A percentile compares a stretch with the other conserved stretches of the same genome.
These are phyloP conservation scores for Dioscorea dumetorum DNA, from an alignment of 106 monocot genomes.

Conservation along the genomic window DNA sequence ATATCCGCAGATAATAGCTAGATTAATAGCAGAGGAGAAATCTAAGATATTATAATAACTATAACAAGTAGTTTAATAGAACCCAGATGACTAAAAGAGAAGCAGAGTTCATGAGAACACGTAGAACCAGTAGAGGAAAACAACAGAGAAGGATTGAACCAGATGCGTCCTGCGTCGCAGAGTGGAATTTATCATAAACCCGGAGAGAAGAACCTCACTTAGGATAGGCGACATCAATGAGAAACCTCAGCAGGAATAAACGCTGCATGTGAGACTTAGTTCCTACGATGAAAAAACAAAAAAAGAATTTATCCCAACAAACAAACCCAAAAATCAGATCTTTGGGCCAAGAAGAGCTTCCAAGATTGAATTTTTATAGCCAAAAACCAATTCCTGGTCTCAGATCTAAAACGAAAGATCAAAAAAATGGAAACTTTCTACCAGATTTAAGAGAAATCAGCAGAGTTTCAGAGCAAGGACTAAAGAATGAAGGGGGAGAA, in stretches of 20 bases:
- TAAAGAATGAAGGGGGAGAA: not conserved
- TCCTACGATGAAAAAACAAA: not conserved
- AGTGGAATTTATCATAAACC: slow-evolving; percentile 64
- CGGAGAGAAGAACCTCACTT: slow-evolving; percentile 40
- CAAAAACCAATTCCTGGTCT: not conserved
- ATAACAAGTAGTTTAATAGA: not conserved
- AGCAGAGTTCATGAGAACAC: slow-evolving; percentile 47
- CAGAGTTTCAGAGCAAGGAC: not conserved
- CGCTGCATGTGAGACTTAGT: slow-evolving; percentile 16
- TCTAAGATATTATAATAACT: no score
- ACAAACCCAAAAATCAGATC: not conserved
- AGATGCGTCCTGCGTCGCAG: slow-evolving; percentile 46
- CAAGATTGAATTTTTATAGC: not conserved
- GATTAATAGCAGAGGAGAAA: no score
- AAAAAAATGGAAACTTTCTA: slow-evolving; percentile 1
- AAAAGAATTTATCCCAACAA: no score
- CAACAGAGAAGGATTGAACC: slow-evolving; percentile 63
- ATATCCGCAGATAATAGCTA: no score
- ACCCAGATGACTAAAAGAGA: not conserved
- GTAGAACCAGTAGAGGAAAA: slow-evolving; percentile 85
- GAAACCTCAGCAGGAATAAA: slow-evolving; percentile 14
- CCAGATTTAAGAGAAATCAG: not conserved
- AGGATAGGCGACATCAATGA: slow-evolving; percentile 50
- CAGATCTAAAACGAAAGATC: not conserved
- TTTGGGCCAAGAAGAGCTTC: not conserved